Base-by-base conservation (phyloP, 805 yeast genomes). In the Nakazawaea molendinolei region DNA sequence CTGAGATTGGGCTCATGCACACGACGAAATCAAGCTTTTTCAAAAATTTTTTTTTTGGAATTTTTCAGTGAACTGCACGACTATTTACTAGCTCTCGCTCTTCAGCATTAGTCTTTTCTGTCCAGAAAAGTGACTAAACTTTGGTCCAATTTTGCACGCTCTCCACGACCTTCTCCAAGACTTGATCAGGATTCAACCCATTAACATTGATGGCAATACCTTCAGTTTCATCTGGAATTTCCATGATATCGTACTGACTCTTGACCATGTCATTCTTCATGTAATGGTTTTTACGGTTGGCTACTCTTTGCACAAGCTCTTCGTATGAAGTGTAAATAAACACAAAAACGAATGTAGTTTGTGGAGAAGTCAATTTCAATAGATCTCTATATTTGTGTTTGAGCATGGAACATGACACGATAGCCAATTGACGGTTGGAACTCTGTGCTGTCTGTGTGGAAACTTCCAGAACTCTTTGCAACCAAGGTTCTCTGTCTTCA, bases 401-500 rank as follows among this genome's bases (percentile, higher is more conserved):
- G 53, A 92, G 65, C 53, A 90, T 79, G 1, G 97, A 89, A 53
- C 98, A 92, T 4, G 94, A 73, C 2, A 82, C 82, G 5, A 92
- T 71, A 3, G 74, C 60, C 3, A 52, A 45, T 3, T 25, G 48
- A 25, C 51, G 46, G 5, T 31, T 28, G 4, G 48, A 31, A 2
- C 52, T 52, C 10, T 47, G 33, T 4, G 79, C 67, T n/a, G 55
- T 48, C 1, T 46, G 43, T 2, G 73, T 59, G 2, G 78, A 60
- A 4, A 45, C 44, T 5, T 47, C 42, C 3, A 79, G 61, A 9
- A 92, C 58, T 25, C 55, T 53, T 25, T 63, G 56, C 14, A 92
- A 67, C 98, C 98, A 92, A 1, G 72, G 89, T 89, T 90, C 84
- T 41, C 98, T 63, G 56, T 92, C 98, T 2, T 79, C 92, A 52